phyloP scores from a whole-genome alignment of 2,329 filamentous ascomycete species.

The Neonectria faginata region DNA sequence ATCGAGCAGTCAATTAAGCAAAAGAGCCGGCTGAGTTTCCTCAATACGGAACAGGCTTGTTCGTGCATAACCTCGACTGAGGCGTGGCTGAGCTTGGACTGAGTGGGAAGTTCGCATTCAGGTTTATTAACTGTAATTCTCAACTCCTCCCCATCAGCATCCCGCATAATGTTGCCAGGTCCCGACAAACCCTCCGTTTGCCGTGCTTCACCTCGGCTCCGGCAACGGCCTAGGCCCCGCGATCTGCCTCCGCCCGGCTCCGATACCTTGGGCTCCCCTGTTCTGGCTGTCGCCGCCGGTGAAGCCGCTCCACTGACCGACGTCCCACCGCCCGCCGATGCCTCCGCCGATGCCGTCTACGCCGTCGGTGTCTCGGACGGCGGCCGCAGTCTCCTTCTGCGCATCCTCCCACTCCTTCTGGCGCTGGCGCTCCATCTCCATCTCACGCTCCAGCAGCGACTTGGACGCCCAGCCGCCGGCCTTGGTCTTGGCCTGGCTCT shows the following conservation, averaged over 20 bases:
- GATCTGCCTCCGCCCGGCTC: constrained; percentile 79
- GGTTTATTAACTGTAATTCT: constrained; percentile 7
- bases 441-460: constrained; percentile 81
- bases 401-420: constrained; percentile 84
- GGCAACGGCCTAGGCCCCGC: constrained; percentile 80
- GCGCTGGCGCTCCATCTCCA: constrained; percentile 81
- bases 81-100: too few species aligned
- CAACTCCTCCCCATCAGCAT: neutral
- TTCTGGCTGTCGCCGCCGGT: constrained; percentile 83
- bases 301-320: constrained; percentile 79
- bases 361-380: constrained; percentile 62
- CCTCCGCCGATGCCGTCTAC: constrained; percentile 76
- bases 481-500: constrained; percentile 71
- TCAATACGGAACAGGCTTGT: too few species aligned
- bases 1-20: too few species aligned
- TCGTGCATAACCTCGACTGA: too few species aligned
- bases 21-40: too few species aligned
- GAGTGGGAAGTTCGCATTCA: neutral
- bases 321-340: constrained; percentile 77
- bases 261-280: constrained; percentile 72
- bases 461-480: constrained; percentile 73
- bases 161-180: neutral
- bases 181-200: neutral
- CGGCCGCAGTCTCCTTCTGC: constrained; percentile 72
- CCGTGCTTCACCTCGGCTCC: constrained; percentile 46